A percentile compares a stretch with the other conserved stretches of the same genome.
Evolutionary conservation across 2,329 filamentous ascomycete genomes (phyloP).

Genomic region (Monosporascus sp.): DNA sequence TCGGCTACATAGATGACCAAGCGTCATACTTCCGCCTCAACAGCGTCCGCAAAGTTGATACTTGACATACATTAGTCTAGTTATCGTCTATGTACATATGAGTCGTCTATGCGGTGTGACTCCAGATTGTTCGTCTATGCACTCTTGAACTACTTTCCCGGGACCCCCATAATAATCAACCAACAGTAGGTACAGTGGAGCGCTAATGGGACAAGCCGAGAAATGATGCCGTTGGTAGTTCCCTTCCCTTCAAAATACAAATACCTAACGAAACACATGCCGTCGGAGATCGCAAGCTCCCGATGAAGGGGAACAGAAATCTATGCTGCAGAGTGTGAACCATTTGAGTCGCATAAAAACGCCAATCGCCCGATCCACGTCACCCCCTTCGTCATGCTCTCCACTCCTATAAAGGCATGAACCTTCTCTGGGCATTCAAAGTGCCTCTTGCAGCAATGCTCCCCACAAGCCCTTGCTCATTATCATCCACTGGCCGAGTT

Average conservation of each 20-base stretch:
- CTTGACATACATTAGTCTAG: not conserved
- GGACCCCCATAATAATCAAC: not conserved
- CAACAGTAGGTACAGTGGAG: not conserved
- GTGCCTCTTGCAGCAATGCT: conserved; percentile 3
- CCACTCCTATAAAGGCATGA: conserved; percentile 1
- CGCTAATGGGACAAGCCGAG: not conserved
- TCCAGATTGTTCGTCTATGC: not conserved
- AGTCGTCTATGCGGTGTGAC: not conserved
- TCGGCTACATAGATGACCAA: not conserved
- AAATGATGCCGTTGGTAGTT: not conserved
- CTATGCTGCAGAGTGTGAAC: conserved; percentile 6
- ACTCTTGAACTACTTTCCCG: not conserved
- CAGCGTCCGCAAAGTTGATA: not conserved
- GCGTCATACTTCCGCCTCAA: not conserved
- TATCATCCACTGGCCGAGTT: not conserved
- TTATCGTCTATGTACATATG: not conserved
- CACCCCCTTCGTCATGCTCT: conserved; percentile 5
- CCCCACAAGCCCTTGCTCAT: not conserved
- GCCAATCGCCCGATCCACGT: conserved; percentile 15
- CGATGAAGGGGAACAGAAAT: not conserved
- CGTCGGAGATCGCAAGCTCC: too few relatives aligned
- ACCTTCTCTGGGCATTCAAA: conserved; percentile 1
- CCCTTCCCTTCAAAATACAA: not conserved
- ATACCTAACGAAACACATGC: not conserved
- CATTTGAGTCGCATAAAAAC: conserved; percentile 9